Percentiles rank a stretch among this genome's conserved stretches.
These are phyloP conservation scores for Leucocoprinus leucothites DNA, from an alignment of 768 basidiomycete species.

Conservation along the genomic window DNA sequence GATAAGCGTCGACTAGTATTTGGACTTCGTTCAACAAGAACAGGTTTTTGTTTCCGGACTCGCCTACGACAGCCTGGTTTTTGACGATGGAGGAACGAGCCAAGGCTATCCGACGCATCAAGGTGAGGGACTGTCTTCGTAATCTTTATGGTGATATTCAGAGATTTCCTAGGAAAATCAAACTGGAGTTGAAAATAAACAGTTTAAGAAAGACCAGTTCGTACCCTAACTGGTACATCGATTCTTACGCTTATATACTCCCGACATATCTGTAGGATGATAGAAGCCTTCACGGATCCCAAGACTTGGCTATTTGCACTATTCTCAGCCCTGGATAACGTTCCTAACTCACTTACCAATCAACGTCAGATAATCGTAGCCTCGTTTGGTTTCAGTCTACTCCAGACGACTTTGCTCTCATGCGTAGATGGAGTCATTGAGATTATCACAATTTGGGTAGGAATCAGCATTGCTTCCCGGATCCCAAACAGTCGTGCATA, in stretches of 20 bases:
- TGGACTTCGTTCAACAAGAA: neutral
- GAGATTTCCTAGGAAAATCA: slow-evolving; percentile 52
- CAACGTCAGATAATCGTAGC: slow-evolving; percentile 63
- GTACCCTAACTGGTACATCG: slow-evolving; percentile 20
- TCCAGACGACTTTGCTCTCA: slow-evolving; percentile 68
- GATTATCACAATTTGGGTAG: slow-evolving; percentile 68
- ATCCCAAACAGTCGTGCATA: slow-evolving; percentile 61
- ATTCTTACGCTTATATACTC: neutral
- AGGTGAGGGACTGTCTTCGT: slow-evolving; percentile 31
- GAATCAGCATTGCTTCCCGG: slow-evolving; percentile 55
- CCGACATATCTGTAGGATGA: slow-evolving; percentile 55
- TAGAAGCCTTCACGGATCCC: slow-evolving; percentile 63
- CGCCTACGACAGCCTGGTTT: slow-evolving; percentile 74
- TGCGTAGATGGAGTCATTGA: slow-evolving; percentile 66
- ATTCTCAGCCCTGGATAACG: slow-evolving; percentile 56
- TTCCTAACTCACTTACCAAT: slow-evolving; percentile 65
- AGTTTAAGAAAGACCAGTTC: slow-evolving; percentile 77
- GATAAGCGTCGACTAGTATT: no score
- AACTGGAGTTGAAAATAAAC: slow-evolving; percentile 80
- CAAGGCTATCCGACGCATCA: slow-evolving; percentile 62
- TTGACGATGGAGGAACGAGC: slow-evolving; percentile 61
- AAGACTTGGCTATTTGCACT: slow-evolving; percentile 79
- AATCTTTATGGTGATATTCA: neutral
- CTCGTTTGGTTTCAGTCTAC: slow-evolving; percentile 59
- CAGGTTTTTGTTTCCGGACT: slow-evolving; percentile 72